Conservation (phyloP, 2,329 filamentous ascomycete species). For the Calonectria pteridis region DNA sequence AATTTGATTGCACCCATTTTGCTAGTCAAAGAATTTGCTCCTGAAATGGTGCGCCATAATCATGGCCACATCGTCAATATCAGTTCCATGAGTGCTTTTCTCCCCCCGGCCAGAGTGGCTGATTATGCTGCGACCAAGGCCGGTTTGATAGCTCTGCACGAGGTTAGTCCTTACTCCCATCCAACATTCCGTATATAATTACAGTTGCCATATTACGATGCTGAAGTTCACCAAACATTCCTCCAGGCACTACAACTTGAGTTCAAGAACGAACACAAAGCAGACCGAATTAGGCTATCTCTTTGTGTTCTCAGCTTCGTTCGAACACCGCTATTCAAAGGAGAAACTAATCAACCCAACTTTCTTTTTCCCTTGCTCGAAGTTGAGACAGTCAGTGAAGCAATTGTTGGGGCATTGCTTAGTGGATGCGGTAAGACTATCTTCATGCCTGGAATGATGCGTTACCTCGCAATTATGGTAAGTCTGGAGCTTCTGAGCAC, state of each 20-base stretch:
- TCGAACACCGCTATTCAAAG: constrained; percentile 47
- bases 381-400: constrained; percentile 49
- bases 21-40: constrained; percentile 69
- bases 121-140: constrained; percentile 71
- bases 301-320: constrained; percentile 49
- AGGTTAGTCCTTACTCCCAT: not conserved
- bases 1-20: constrained; percentile 73
- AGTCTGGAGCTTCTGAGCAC: constrained; percentile 14
- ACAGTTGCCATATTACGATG: too few species aligned
- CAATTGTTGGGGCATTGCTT: constrained; percentile 45
- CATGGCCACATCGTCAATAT: constrained; percentile 76
- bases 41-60: constrained; percentile 66
- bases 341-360: constrained; percentile 39
- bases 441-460: constrained; percentile 46
- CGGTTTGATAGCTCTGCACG: constrained; percentile 27
- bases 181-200: too few species aligned
- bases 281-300: constrained; percentile 44
- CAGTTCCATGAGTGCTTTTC: constrained; percentile 68
- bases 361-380: constrained; percentile 49
- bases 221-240: too few species aligned
- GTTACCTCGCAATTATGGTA: constrained; percentile 45
- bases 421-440: constrained; percentile 48
- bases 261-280: constrained; percentile 37
- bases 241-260: constrained; percentile 46
- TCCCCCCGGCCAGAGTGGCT: constrained; percentile 66